Base-by-base conservation (phyloP, 352 stramenopile genomes). In the Pythium plurisporium region DNA sequence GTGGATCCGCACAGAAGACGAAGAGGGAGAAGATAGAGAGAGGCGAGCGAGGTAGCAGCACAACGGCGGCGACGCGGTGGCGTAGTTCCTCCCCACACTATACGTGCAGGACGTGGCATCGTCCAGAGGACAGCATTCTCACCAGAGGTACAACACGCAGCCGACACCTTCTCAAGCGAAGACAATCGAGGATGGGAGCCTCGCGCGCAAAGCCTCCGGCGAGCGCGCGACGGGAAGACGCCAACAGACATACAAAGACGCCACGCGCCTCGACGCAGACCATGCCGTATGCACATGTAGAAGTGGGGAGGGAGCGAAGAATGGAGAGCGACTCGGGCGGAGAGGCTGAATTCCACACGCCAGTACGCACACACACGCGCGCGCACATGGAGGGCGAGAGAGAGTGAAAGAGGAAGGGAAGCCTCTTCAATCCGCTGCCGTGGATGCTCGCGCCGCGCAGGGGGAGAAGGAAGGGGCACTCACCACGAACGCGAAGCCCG, bases 401-500 rank as follows among this genome's bases (percentile, higher is more conserved):
- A n/a, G 40, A 56, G 59, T 26, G 43, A 45, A 23, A 57, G 34
- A 15, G 50, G 34, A 38, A 41, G 19, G 5, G 36, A 22, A 42
- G 36, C 36, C 19, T 51, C 46, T 29, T 45, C 55, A 45, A 27
- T 19, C 55, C 52, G 51, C 52, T 62, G 59, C 52, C 59, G 59
- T 60, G 38, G 52, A 47, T 19, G 47, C 38, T 25, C 34, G 38
- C 56, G 50, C 36, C n/a, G 49, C 59, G 14, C 40, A 62, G 27
- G 29, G 59, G 37, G 59, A 62, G 38, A 49, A 70, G 26, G 58
- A 61, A 31, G 53, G 65, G 26, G 46, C 69, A 92, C 84, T 89
- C 80, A 94, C 84, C 80, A 94, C 79, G 71, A 94, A 94, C 75
- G 84, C 84, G 67, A 94, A 94, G 65, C 84, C 84, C 15, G 84